A percentile compares a stretch with the other conserved stretches of the same genome.
These are phyloP conservation scores for Paecilomyces sp. DNA, from an alignment of 2,329 filamentous ascomycete genomes.

Conservation along the genomic window DNA sequence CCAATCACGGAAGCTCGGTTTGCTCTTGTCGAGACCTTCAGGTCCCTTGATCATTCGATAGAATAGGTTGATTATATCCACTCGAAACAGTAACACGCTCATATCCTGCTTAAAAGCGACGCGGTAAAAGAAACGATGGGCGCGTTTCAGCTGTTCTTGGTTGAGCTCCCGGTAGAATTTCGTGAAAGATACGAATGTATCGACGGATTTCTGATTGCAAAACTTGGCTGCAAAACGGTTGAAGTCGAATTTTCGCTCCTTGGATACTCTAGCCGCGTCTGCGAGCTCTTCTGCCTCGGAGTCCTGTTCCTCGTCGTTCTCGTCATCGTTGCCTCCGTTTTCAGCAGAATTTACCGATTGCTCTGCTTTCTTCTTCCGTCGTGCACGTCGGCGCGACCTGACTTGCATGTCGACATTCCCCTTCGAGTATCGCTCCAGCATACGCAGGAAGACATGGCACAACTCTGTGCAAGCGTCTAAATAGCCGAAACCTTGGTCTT, in stretches of 20 bases:
- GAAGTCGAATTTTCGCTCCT: conserved; percentile 93
- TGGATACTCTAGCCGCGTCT: conserved; percentile 62
- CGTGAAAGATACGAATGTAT: conserved; percentile 79
- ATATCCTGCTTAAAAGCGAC: conserved; percentile 93
- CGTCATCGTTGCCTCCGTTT: conserved; percentile 42
- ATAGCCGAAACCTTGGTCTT: conserved; percentile 89
- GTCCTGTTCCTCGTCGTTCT: conserved; percentile 48
- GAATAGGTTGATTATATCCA: conserved; percentile 84
- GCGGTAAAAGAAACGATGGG: conserved; percentile 89
- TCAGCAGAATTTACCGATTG: conserved; percentile 12
- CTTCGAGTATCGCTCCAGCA: conserved; percentile 89
- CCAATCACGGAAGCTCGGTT: conserved; percentile 75
- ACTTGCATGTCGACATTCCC: conserved; percentile 92
- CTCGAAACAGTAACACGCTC: conserved; percentile 77
- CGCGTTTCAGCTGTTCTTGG: conserved; percentile 75
- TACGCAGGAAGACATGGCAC: conserved; percentile 81
- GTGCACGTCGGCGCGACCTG: conserved; percentile 66
- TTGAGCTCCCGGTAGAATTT: conserved; percentile 75
- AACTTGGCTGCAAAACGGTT: conserved; percentile 74
- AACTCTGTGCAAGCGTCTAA: conserved; percentile 88
- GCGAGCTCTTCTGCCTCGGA: conserved; percentile 70
- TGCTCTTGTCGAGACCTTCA: conserved; percentile 61
- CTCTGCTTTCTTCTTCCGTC: conserved; percentile 51
- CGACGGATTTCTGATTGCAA: conserved; percentile 72
- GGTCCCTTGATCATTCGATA: conserved; percentile 90